Evolutionary conservation across 2,329 filamentous ascomycete species (phyloP).

Genomic region (Didymella lethalis): DNA sequence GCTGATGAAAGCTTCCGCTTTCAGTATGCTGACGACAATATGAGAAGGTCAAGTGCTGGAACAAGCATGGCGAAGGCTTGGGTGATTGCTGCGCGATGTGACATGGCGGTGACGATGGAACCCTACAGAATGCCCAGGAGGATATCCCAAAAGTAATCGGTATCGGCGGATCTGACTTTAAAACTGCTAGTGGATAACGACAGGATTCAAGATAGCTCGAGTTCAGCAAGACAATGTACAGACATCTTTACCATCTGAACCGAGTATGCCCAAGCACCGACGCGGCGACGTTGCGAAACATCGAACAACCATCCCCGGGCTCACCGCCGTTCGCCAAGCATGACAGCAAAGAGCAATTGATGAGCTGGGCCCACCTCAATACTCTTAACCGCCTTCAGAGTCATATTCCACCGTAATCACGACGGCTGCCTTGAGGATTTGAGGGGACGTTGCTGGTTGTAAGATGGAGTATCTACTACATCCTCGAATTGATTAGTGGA

Average conservation of each 20-base stretch:
- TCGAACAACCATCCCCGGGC: background rate
- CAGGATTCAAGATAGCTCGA: background rate
- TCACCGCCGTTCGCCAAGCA: conserved; percentile 12
- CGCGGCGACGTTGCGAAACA: background rate
- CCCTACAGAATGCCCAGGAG: background rate
- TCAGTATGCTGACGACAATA: conserved; percentile 10
- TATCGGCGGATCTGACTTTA: background rate
- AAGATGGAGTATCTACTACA: background rate
- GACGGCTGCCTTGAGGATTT: conserved; percentile 1
- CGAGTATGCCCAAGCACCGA: background rate
- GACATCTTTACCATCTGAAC: background rate
- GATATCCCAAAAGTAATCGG: background rate
- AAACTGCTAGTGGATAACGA: background rate
- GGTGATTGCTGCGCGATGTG: conserved; percentile 1
- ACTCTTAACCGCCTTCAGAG: background rate
- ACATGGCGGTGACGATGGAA: conserved; percentile 13
- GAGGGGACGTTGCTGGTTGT: conserved; percentile 7
- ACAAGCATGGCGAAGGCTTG: conserved; percentile 8
- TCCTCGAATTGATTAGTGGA: conserved; percentile 11
- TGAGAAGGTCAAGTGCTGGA: conserved; percentile 3
- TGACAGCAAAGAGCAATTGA: conserved; percentile 2
- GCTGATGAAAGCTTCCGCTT: conserved; percentile 7
- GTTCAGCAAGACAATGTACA: background rate
- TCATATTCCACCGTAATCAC: background rate
- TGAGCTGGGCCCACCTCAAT: background rate